These are phyloP conservation scores for Pleurotus djamor DNA, from an alignment of 768 basidiomycete genomes.

Conservation along the genomic window DNA sequence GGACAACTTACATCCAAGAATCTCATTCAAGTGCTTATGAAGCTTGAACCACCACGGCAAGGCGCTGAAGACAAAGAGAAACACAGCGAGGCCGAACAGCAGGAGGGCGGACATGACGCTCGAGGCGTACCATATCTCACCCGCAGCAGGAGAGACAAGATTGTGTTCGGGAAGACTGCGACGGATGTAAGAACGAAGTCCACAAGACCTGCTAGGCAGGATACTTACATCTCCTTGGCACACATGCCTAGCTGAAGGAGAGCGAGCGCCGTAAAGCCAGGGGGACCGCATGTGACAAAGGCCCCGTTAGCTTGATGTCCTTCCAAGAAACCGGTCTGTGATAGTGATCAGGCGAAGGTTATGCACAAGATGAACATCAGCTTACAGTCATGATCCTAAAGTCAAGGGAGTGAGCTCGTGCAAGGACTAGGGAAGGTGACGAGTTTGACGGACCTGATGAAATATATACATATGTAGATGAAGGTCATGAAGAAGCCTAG, in stretches of 20 bases:
- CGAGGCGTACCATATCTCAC: conserved; percentile 42
- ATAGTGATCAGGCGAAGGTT: background rate
- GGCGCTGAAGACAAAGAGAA: conserved; percentile 42
- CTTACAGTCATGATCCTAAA: conserved; percentile 35
- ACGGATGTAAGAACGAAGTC: background rate
- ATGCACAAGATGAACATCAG: background rate
- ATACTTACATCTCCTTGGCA: conserved; percentile 32
- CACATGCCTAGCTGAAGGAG: conserved; percentile 40
- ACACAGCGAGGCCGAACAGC: conserved; percentile 44
- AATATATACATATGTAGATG: conserved; percentile 48
- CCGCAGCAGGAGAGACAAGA: conserved; percentile 33
- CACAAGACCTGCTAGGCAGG: background rate
- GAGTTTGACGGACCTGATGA: conserved; percentile 30
- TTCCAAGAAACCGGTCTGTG: conserved; percentile 43
- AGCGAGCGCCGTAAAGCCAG: conserved; percentile 47
- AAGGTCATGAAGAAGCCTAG: conserved; percentile 50
- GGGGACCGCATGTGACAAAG: conserved; percentile 46
- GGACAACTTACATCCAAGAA: conserved; percentile 36
- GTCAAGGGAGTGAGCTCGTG: background rate
- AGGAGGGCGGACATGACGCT: conserved; percentile 36
- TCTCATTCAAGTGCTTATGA: conserved; percentile 42
- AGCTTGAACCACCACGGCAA: conserved; percentile 49
- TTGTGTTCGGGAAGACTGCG: conserved; percentile 28
- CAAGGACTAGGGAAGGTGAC: background rate
- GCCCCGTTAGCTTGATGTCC: conserved; percentile 48